These are phyloP conservation scores for Globisporangium irregulare DNA, from an alignment of 352 stramenopile species.

Conservation along the genomic window DNA sequence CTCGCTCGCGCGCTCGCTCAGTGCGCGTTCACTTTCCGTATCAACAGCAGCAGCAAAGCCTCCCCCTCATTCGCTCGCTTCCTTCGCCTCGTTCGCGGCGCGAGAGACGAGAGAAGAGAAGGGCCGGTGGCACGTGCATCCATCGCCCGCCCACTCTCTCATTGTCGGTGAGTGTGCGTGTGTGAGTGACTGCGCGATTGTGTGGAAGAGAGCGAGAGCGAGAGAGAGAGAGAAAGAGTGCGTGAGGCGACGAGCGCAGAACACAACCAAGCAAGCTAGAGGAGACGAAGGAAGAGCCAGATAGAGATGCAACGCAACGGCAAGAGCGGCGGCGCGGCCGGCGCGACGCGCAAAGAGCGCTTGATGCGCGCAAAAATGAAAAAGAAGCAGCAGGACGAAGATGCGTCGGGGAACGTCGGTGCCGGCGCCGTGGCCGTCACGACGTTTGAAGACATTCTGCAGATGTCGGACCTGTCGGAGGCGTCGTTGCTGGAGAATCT, in stretches of 20 bases:
- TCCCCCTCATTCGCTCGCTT: not conserved
- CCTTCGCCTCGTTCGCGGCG: not conserved
- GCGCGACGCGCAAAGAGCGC: slow-evolving; percentile 72
- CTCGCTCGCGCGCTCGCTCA: not conserved
- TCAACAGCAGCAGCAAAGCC: slow-evolving; percentile 3
- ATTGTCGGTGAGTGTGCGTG: not conserved
- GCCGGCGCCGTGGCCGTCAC: slow-evolving; percentile 14
- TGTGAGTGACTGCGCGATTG: not conserved
- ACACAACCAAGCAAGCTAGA: not conserved
- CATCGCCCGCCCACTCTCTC: not conserved
- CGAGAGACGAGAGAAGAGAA: slow-evolving; percentile 3
- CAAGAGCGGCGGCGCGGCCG: slow-evolving; percentile 23
- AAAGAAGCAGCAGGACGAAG: slow-evolving; percentile 81
- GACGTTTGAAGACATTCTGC: slow-evolving; percentile 87
- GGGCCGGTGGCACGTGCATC: not conserved
- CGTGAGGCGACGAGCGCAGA: slow-evolving; percentile 1
- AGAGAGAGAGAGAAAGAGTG: not conserved
- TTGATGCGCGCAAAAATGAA: slow-evolving; percentile 85
- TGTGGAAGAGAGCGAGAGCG: not conserved
- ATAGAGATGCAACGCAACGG: slow-evolving; percentile 36
- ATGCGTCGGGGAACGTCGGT: slow-evolving; percentile 27
- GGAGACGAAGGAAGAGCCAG: not conserved
- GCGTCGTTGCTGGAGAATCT: slow-evolving; percentile 88
- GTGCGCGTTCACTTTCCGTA: slow-evolving; percentile 8
- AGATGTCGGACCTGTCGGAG: slow-evolving; percentile 90